phyloP scores from a whole-genome alignment of 1,284 basidiomycete species.

The Puccinia triticina region DNA sequence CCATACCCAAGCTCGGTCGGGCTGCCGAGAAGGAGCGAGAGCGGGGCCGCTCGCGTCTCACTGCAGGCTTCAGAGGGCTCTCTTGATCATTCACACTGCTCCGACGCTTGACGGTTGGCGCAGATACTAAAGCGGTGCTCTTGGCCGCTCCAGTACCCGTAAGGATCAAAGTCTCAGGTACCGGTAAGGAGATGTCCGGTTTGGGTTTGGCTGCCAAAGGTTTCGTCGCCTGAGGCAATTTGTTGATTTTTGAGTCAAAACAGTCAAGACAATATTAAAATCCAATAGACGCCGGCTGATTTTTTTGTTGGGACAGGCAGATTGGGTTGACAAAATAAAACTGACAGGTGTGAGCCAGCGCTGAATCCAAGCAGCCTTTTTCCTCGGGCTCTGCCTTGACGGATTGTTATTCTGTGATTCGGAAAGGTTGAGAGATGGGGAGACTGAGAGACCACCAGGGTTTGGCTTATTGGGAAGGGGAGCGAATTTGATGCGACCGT shows the following conservation, averaged over 20 bases:
- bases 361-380: slow-evolving; percentile 32
- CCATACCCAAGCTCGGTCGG: slow-evolving; percentile 21
- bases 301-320: too few relatives aligned
- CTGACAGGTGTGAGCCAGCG: slow-evolving; percentile 34
- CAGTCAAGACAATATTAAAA: neutral
- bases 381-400: neutral
- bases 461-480: slow-evolving; percentile 15
- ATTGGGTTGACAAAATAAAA: too few relatives aligned
- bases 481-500: slow-evolving; percentile 37
- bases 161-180: slow-evolving; percentile 2
- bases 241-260: neutral
- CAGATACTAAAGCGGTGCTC: neutral
- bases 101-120: neutral
- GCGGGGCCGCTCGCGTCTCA: neutral
- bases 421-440: neutral
- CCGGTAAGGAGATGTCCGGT: slow-evolving; percentile 19
- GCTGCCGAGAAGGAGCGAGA: slow-evolving; percentile 19
- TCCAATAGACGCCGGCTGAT: neutral
- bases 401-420: neutral
- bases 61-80: neutral
- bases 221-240: neutral
- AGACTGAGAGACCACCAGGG: neutral
- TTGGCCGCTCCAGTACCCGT: neutral
- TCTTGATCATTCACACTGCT: slow-evolving; percentile 31
- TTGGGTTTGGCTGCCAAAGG: neutral